A percentile compares a stretch with the other conserved stretches of the same genome.
phyloP scores from a whole-genome alignment of 495 filamentous ascomycete genomes.

The Bryoglossum gracile region DNA sequence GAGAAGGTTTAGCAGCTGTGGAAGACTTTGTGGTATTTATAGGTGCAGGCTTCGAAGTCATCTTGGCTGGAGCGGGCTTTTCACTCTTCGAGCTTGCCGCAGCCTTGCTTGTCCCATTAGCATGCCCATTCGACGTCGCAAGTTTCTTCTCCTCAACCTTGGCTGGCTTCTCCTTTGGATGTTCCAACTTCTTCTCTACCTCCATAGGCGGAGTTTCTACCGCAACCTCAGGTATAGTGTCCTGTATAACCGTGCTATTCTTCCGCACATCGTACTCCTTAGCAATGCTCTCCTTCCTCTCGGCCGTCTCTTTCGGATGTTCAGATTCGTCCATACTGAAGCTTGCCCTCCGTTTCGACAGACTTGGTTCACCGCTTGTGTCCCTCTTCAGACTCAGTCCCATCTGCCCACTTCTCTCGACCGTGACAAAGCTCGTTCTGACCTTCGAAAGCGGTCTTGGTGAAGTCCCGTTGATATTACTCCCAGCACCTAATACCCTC shows the following conservation, averaged over 20 bases:
- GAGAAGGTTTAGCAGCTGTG: constrained; percentile 26
- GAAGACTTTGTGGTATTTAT: constrained; percentile 33
- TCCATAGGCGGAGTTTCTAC: constrained; percentile 18
- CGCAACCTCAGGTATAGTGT: constrained; percentile 20
- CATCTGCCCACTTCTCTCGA: constrained; percentile 55
- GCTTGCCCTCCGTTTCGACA: constrained; percentile 20
- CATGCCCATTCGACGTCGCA: constrained; percentile 9
- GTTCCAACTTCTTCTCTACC: constrained; percentile 18
- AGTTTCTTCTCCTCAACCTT: constrained; percentile 14
- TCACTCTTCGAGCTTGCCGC: constrained; percentile 23
- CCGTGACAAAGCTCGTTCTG: constrained; percentile 74
- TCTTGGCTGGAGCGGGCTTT: constrained; percentile 26
- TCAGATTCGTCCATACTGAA: constrained; percentile 23
- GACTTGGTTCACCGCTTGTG: constrained; percentile 20
- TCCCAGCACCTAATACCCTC: constrained; percentile 9
- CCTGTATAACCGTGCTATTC: constrained; percentile 10
- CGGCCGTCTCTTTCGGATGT: constrained; percentile 9
- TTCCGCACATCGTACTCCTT: constrained; percentile 15
- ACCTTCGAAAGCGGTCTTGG: constrained; percentile 68
- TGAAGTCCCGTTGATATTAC: constrained; percentile 26
- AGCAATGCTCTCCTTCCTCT: constrained; percentile 16
- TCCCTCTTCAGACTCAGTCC: constrained; percentile 28
- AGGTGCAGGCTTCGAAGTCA: constrained; percentile 36
- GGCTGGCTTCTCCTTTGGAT: neutral
- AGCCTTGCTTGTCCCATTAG: constrained; percentile 22